These are phyloP conservation scores for Talaromyces proteolyticus DNA, from an alignment of 495 filamentous ascomycete species.

Conservation along the genomic window DNA sequence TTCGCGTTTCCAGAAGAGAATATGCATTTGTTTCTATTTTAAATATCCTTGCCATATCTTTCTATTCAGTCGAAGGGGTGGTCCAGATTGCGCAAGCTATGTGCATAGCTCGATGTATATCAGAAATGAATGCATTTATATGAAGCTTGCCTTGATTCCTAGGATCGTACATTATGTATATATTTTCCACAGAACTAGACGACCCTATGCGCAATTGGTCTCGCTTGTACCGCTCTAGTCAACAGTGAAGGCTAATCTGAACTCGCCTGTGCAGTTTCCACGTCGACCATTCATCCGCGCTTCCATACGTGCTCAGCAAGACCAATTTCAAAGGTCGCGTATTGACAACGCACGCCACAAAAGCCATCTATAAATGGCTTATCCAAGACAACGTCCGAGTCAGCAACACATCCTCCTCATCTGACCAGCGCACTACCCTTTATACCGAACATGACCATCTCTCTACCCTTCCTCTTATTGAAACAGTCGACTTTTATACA, in stretches of 20 bases:
- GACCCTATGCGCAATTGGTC: background rate
- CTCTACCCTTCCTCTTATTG: slow-evolving; percentile 85
- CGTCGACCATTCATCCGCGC: slow-evolving; percentile 90
- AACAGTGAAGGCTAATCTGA: slow-evolving; percentile 10
- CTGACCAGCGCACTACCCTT: slow-evolving; percentile 68
- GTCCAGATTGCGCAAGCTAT: background rate
- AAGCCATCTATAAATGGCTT: slow-evolving; percentile 99
- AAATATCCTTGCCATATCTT: too few relatives aligned
- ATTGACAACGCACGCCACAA: slow-evolving; percentile 98
- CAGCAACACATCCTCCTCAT: slow-evolving; percentile 65
- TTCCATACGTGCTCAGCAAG: slow-evolving; percentile 95
- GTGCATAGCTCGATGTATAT: slow-evolving; percentile 7
- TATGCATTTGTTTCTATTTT: too few relatives aligned
- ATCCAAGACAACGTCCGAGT: slow-evolving; percentile 95
- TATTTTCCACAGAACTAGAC: background rate
- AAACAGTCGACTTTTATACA: slow-evolving; percentile 97
- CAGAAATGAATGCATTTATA: slow-evolving; percentile 13
- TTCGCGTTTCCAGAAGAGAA: background rate
- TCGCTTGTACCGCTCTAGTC: background rate
- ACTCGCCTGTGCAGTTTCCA: slow-evolving; percentile 67
- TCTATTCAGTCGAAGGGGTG: too few relatives aligned
- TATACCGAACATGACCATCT: slow-evolving; percentile 95
- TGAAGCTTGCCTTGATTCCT: background rate
- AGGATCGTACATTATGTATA: slow-evolving; percentile 2
- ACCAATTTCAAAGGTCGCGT: slow-evolving; percentile 95